A percentile compares a stretch with the other conserved stretches of the same genome.
Evolutionary conservation across 495 filamentous ascomycete genomes (phyloP).

Genomic region (Trichodelitschia bisporula): DNA sequence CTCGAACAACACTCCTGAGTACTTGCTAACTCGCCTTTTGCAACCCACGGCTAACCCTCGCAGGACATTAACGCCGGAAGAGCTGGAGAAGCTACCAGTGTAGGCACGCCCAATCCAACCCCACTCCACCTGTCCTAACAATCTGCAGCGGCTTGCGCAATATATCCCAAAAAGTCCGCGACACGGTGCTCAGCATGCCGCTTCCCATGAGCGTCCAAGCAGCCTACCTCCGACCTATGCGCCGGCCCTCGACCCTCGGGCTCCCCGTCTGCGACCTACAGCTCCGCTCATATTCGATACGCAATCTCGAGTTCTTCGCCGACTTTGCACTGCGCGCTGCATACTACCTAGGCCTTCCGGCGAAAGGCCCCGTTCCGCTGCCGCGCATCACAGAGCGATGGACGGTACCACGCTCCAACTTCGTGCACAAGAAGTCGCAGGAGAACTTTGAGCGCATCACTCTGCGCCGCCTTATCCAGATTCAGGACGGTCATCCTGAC

Average conservation of each 20-base stretch:
- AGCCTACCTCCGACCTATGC: constrained; percentile 63
- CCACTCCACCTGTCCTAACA: background rate
- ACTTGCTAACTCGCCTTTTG: background rate
- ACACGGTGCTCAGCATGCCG: constrained; percentile 21
- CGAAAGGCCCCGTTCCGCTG: constrained; percentile 69
- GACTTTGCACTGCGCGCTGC: constrained; percentile 90
- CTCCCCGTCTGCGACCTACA: constrained; percentile 77
- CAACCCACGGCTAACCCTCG: background rate
- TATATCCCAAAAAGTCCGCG: constrained; percentile 3
- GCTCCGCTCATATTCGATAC: constrained; percentile 70
- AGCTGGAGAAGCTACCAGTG: background rate
- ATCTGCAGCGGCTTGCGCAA: background rate
- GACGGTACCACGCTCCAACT: constrained; percentile 77
- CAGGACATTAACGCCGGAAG: background rate
- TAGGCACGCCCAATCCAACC: constrained; percentile 1
- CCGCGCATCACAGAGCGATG: constrained; percentile 70
- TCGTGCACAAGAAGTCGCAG: constrained; percentile 90
- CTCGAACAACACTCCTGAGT: background rate
- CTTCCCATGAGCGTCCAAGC: constrained; percentile 59
- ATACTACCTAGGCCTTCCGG: constrained; percentile 76
- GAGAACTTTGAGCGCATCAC: constrained; percentile 95
- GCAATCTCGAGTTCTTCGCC: constrained; percentile 80
- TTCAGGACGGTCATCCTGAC: constrained; percentile 78
- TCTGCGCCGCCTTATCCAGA: constrained; percentile 65
- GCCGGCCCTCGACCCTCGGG: constrained; percentile 43